Evolutionary conservation across 164 flowering plant species (phyloP), one percentile per base, ranked within the genome.

Genomic region (Umbilicus rupestris): DNA sequence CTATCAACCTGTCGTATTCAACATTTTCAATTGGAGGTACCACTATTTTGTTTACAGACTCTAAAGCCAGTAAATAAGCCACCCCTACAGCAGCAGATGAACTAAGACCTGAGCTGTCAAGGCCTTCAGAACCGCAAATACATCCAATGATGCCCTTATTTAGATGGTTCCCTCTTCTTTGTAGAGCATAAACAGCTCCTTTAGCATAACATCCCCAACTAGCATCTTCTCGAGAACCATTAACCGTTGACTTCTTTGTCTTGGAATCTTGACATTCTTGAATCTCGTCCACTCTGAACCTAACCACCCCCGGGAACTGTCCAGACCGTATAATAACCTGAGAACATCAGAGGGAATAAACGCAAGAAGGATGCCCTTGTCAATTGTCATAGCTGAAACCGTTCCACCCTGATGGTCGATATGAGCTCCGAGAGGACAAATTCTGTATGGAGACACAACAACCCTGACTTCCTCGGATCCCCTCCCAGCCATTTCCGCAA

Each of bases 351-450:
- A 94, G 67, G 95, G 88, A 73, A 86, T 69, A 73, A 90, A 94
- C 0, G 87, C 98, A 39, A 94, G 77, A 66, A 94, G 85, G 66
- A 94, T 75, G 58, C 98, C 98, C 77, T 75, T 86, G 60, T 89
- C 78, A 64, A 94, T 86, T 2, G 97, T 85, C 96, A 90, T 86
- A 57, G 97, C 96, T 6, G 92, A 84, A 66, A 94, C 98, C 60
- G 70, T 78, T 69, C 98, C 98, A 60, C 97, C 97, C 98, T 94
- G 98, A 76, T 94, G 98, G 78, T 94, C 98, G 76, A 94, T 87
- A 70, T 94, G 98, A 66, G 98, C 98, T 66, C 97, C 98, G 73
- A 94, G 62, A 12, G 98, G 97, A 78, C 98, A 94, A 26, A 94
- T 91, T 73, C 97, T 84, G 66, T 89, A 94, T 24, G 98, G 97